These are phyloP conservation scores for Epithele typhae DNA, from an alignment of 768 basidiomycete genomes.

Conservation along the genomic window DNA sequence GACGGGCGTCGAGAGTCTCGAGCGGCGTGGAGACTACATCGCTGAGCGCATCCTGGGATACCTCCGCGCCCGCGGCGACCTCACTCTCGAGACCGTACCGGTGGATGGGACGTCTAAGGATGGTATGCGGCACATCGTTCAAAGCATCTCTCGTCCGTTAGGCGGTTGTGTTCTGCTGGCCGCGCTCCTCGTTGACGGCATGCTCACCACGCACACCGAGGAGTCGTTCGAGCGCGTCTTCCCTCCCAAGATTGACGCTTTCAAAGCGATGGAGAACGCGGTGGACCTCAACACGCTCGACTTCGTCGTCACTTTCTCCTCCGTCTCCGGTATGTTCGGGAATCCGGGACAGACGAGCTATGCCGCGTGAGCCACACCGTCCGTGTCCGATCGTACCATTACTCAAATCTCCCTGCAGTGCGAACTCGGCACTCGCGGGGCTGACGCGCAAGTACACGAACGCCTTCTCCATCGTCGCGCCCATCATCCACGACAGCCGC, in stretches of 20 bases:
- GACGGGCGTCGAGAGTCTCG: constrained; percentile 2
- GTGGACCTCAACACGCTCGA: constrained; percentile 8
- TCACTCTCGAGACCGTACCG: constrained; percentile 3
- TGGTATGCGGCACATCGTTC: background rate
- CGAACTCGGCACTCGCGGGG: constrained; percentile 8
- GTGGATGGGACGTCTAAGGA: background rate
- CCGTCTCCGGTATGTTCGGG: constrained; percentile 16
- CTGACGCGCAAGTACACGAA: constrained; percentile 3
- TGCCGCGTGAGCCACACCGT: constrained; percentile 8
- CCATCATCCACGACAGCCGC: constrained; percentile 4
- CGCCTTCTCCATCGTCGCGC: constrained; percentile 4
- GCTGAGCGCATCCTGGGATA: constrained; percentile 7
- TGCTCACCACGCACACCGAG: constrained; percentile 10
- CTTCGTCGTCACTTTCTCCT: constrained; percentile 17
- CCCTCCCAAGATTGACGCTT: constrained; percentile 3
- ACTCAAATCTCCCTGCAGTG: constrained; percentile 1
- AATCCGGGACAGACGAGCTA: constrained; percentile 15
- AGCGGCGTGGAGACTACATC: background rate
- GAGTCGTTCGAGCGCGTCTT: constrained; percentile 6
- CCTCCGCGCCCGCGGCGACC: constrained; percentile 2
- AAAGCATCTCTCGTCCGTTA: constrained; percentile 1
- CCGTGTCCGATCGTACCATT: background rate
- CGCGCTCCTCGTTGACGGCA: constrained; percentile 5
- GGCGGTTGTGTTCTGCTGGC: constrained; percentile 15
- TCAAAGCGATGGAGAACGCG: constrained; percentile 3